Base-by-base conservation (phyloP, 495 filamentous ascomycete genomes). In the Aspergillus incahuasiensis region DNA sequence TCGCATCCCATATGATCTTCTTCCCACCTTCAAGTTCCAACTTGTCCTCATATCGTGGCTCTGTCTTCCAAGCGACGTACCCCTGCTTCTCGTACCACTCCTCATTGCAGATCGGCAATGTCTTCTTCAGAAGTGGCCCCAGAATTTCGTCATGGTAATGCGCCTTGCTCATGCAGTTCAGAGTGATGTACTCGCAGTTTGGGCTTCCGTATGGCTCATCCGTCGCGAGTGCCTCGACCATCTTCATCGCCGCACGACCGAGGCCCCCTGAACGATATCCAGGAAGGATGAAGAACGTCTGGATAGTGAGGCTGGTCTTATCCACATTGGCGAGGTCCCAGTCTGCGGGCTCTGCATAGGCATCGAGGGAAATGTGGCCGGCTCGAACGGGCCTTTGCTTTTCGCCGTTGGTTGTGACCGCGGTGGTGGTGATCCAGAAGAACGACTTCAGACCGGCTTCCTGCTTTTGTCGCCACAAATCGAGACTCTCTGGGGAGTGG, bases 71-170 rank as follows among this genome's bases (percentile, higher is more conserved):
- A 15, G 24, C 54, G 1, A 63, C 61, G 62, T 66, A 70, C 3
- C 65, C 68, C n/a, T 56, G 45, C 19, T 30, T 60, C 54, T 70
- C 67, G 41, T 70, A 70, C 67, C 67, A 70, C 32, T 65, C 62
- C 52, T 70, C 55, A 28, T 60, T 60, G 47, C 65, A 68, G 15
- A 68, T 24, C 4, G 65, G 57, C 28, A 45, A 15, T 15, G 30
- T 56, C 35, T 19, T 44, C 61, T 59, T 63, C 13, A 68, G 13
- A 5, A 59, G 53, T 5, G 47, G 48, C 47, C 63, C 63, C 11
- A 63, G 54, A 0, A 42, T 55, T 24, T 65, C 60, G 12, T 67
- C 62, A 22, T 70, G 65, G 3, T 65, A 32, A 45, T 70, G 60
- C 39, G 52, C 46, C 40, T 70, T 70, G 42, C 63, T 68, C 25